Base-by-base conservation (phyloP, 108 stramenopile species). In the Aureococcus anophagefferens region DNA sequence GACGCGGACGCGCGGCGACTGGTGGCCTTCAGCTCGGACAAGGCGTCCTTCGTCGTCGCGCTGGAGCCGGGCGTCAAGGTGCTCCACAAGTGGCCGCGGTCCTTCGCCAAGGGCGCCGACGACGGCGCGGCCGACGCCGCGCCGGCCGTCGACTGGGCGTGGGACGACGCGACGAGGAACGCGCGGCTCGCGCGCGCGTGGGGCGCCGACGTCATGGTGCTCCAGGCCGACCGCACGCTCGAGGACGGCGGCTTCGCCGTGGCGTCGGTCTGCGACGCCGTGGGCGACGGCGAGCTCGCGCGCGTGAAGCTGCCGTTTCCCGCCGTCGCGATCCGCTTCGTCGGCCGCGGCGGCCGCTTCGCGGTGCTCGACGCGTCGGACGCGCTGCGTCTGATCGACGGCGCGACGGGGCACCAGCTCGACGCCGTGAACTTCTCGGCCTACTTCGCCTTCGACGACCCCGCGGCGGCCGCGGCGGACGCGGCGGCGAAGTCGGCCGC, bases 31-130 rank as follows among this genome's bases (percentile, higher is more conserved):
- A 85, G 85, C n/a, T 90, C 88, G 18, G 84, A 87, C 68, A 87
- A 87, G 62, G 85, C 81, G 66, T 89, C 90, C 9, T 94, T 94
- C 78, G 88, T 89, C 13, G 89, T 94, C 15, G 91, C 90, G 29
- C 88, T 92, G 17, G 89, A 88, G 68, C 93, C 93, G 14, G 81
- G 72, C 40, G 88, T 92, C 28, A 81, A 77, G 64, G 89, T 91
- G 62, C 35, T 92, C 65, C 86, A 92, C 80, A 86, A 89, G 74
- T 94, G 93, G 93, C 78, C 88, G 1, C 77, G 79, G 63, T 88
- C 91, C 28, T 33, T 74, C 5, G 59, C 65, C 15, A 82, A 86
- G 62, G 73, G 73, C 35, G 82, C 83, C 30, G 64, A 65, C 66
- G 71, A 78, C 59, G 79, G 73, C 32, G 37, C 18, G 45, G n/a